Evolutionary conservation across 73 alveolate species (phyloP).

Genomic region (Paramecium sonneborni): DNA sequence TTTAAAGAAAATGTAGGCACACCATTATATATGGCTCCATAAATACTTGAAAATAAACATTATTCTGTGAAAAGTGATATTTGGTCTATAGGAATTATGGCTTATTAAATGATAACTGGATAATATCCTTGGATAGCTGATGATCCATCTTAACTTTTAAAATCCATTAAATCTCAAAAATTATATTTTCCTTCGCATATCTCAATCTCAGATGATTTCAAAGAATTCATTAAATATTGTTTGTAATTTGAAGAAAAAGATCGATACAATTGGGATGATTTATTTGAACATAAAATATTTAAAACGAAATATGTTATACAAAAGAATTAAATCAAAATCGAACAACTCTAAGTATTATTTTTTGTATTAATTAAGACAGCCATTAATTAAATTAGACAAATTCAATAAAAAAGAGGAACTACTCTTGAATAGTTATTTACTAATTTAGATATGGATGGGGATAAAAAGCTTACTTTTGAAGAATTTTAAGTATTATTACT

Average conservation of each 20-base stretch:
- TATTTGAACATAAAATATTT: constrained; percentile 15
- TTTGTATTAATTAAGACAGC: not conserved
- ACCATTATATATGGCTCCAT: constrained; percentile 66
- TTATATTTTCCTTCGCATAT: not conserved
- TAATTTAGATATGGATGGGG: not conserved
- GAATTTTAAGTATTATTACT: not conserved
- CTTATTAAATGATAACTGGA: constrained; percentile 62
- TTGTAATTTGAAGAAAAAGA: not conserved
- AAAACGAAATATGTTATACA: not conserved
- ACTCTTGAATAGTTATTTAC: not conserved
- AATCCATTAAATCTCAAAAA: not conserved
- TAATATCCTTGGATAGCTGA: constrained; percentile 61
- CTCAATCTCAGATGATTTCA: not conserved
- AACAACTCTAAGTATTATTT: not conserved
- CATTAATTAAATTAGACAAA: not conserved
- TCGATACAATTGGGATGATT: not conserved
- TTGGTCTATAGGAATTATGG: constrained; percentile 66
- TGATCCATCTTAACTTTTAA: not conserved
- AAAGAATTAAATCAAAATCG: not conserved
- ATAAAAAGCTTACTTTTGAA: not conserved
- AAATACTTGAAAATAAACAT: constrained; percentile 53
- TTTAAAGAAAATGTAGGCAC: constrained; percentile 62
- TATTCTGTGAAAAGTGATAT: constrained; percentile 55
- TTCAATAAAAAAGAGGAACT: not conserved
- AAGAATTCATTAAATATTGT: not conserved